phyloP scores from a whole-genome alignment of 306 rosid genomes.

The Geum urbanum region DNA sequence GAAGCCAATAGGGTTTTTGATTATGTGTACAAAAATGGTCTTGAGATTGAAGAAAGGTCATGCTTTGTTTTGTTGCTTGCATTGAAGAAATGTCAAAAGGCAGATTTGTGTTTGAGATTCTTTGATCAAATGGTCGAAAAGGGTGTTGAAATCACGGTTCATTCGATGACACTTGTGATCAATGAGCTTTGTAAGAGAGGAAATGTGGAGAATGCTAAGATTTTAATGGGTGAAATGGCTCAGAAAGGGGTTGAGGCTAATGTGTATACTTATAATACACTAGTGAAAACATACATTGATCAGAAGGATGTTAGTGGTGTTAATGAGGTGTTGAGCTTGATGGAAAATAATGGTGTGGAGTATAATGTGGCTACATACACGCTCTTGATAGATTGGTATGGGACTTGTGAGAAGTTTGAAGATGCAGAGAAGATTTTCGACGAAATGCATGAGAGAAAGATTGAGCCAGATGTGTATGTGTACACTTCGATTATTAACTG shows the following conservation, averaged over 20 bases:
- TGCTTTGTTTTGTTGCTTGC: conserved; percentile 71
- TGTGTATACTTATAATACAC: conserved; percentile 57
- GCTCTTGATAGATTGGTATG: conserved; percentile 58
- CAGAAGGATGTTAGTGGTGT: conserved; percentile 46
- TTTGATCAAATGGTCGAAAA: conserved; percentile 57
- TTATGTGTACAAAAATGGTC: conserved; percentile 33
- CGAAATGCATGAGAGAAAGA: conserved; percentile 46
- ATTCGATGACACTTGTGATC: conserved; percentile 60
- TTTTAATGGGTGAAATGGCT: conserved; percentile 48
- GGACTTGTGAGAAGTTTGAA: conserved; percentile 38
- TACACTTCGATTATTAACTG: conserved; percentile 68
- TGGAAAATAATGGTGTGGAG: conserved; percentile 47
- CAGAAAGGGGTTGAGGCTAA: conserved; percentile 45
- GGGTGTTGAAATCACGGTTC: conserved; percentile 46
- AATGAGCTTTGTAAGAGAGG: conserved; percentile 54
- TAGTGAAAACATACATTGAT: conserved; percentile 46
- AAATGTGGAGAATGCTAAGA: conserved; percentile 49
- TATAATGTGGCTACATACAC: conserved; percentile 46
- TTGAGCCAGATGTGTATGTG: conserved; percentile 55
- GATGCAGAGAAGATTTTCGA: conserved; percentile 54
- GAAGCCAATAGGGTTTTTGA: conserved; percentile 57
- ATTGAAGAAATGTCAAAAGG: conserved; percentile 41
- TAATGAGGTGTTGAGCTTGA: conserved; percentile 46
- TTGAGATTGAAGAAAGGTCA: conserved; percentile 68
- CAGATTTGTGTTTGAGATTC: conserved; percentile 40